Base-by-base conservation (phyloP, 768 basidiomycete species). In the Epithele typhae region DNA sequence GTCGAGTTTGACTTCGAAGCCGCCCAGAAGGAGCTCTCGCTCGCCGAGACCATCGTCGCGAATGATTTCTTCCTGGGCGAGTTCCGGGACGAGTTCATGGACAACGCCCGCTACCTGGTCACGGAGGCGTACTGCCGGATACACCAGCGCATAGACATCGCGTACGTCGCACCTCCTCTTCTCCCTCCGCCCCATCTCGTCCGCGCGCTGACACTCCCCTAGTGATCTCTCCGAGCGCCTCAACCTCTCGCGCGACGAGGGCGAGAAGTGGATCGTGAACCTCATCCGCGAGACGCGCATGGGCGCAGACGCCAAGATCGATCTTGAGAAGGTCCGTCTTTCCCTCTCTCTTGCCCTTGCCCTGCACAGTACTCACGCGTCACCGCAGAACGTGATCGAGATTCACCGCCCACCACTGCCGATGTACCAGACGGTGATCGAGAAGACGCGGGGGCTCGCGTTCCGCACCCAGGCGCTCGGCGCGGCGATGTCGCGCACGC, bases 231-330 rank as follows among this genome's bases (percentile, higher is more conserved):
- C 94, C 8, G 86, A 91, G 59, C 83, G 95, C 8, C 76, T 98
- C 12, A 97, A 97, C 65, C 77, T 98, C 39, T 84, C 88, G n/a
- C 80, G 76, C 34, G 92, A 92, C 54, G 96, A 98, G 62, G 96
- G 95, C 41, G 96, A 99, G 64, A 95, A 95, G 60, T 99, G 95
- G 95, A 95, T 98, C 52, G 96, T 98, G 59, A 97, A 98, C 72
- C 86, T 98, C 51, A 96, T 98, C 59, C 83, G 96, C 25, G 96
- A 98, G 68, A 95, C 94, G 5, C 80, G 92, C 37, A 92, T 95
- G 87, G 92, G 92, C 12, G 86, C 90, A 1, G 95, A 98, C 57
- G 95, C 95, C 42, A 96, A 95, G 72, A 97, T 98, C 50, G 95
- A 98, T 65, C 75, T 98, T 22, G 92, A 94, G 67, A 92, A 95